Conservation (phyloP, 305 asterid genomes). For the Rubia occidens region DNA sequence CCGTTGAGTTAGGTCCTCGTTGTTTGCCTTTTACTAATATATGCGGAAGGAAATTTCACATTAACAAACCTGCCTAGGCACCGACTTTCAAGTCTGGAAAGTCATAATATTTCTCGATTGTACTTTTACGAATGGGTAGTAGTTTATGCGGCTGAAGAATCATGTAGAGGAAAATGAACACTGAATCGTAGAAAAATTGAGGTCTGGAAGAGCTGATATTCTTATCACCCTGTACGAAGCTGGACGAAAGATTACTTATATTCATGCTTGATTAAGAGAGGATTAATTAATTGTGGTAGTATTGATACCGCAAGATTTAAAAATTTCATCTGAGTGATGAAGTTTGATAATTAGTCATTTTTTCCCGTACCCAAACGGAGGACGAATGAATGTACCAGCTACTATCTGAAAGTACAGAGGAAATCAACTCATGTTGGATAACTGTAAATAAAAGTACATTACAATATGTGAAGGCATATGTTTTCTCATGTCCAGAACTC, state of each 20-base stretch:
- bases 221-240: slow-evolving; percentile 76
- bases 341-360: slow-evolving; percentile 82
- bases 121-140: slow-evolving; percentile 23
- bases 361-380: slow-evolving; percentile 95
- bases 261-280: slow-evolving; percentile 14
- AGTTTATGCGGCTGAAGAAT: slow-evolving; percentile 82
- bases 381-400: slow-evolving; percentile 82
- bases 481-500: too few species aligned
- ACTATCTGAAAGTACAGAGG: slow-evolving; percentile 54
- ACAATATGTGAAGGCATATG: slow-evolving; percentile 8
- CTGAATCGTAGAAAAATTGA: slow-evolving; percentile 89
- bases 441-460: slow-evolving; percentile 19
- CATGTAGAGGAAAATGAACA: slow-evolving; percentile 74
- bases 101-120: slow-evolving; percentile 16
- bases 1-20: too few species aligned
- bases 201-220: slow-evolving; percentile 94
- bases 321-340: slow-evolving; percentile 74
- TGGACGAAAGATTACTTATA: slow-evolving; percentile 1
- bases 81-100: slow-evolving; percentile 63
- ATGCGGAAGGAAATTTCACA: too few species aligned
- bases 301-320: slow-evolving; percentile 56
- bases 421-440: slow-evolving; percentile 6
- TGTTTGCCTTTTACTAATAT: too few species aligned
- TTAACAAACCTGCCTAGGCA: slow-evolving; percentile 33
- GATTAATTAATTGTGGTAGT: slow-evolving; percentile 16